phyloP scores from a whole-genome alignment of 1,284 basidiomycete species.

The Melampsora americana region DNA sequence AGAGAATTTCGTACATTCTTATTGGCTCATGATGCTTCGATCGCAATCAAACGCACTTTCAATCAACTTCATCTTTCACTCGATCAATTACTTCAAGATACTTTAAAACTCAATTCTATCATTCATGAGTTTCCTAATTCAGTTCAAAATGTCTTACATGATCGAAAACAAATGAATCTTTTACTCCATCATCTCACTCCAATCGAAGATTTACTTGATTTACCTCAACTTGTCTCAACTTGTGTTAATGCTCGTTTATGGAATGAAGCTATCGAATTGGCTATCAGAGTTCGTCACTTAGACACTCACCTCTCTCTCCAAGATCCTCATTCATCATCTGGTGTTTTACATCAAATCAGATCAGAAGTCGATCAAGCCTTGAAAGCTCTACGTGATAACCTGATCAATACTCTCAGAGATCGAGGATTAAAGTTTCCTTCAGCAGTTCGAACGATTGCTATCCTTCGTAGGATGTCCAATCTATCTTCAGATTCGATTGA shows the following conservation, averaged over 20 bases:
- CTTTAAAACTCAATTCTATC: neutral
- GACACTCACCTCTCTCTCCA: neutral
- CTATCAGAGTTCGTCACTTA: constrained; percentile 4
- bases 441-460: constrained; percentile 7
- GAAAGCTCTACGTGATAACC: neutral
- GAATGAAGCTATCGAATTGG: constrained; percentile 31
- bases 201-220: constrained; percentile 15
- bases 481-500: neutral
- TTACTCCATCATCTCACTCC: neutral
- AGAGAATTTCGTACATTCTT: constrained; percentile 6
- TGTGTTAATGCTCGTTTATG: constrained; percentile 4
- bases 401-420: neutral
- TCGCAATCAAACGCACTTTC: neutral
- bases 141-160: neutral
- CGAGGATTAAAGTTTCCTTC: constrained; percentile 21
- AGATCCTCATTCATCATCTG: neutral
- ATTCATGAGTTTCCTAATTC: neutral
- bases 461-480: constrained; percentile 15
- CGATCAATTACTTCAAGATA: neutral
- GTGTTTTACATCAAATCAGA: constrained; percentile 13
- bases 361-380: neutral
- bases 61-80: neutral
- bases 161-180: constrained; percentile 7
- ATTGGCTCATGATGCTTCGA: constrained; percentile 9
- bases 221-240: constrained; percentile 16